Base-by-base conservation (phyloP, 2,329 filamentous ascomycete genomes). In the Hypocreales sp. region DNA sequence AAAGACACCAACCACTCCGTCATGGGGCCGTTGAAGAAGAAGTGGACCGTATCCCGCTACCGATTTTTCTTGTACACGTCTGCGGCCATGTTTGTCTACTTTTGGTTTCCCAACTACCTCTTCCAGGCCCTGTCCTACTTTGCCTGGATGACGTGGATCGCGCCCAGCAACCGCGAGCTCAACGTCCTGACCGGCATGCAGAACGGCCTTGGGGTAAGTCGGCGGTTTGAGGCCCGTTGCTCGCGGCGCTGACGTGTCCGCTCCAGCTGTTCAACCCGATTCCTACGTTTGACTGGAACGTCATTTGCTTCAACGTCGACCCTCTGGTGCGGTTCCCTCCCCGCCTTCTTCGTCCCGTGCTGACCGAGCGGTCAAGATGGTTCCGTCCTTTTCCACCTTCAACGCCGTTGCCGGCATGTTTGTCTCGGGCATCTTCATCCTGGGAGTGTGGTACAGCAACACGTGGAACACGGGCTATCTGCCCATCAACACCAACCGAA, bases 61-160 rank as follows among this genome's bases (percentile, higher is more conserved):
- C 52, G 45, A 11, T 63, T 67, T 39, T 68, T 69, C 40, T 36
- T 51, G 17, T 33, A 53, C 14, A 41, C 53, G 1, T 61, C 61
- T 21, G 37, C 35, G 1, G 50, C 44, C 32, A 66, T 67, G 56
- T 67, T 67, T 29, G 36, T 61, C 5, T 70, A 59, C 39, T 68
- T 64, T 34, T 67, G 60, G 59, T 53, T 71, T 25, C 66, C 64
- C 1, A 55, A 60, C 32, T 65, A 58, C 34, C 40, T 71, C 24
- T 67, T 67, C 37, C 46, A 46, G 10, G 59, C 53, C 4, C 39
- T 68, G 8, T 53, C 50, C 22, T 44, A 48, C 31, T 68, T 70
- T 40, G 59, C 51, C 36, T 70, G 63, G 60, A 56, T 66, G 37
- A 56, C 55, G 0, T 70, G 64, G 64, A 67, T 69, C 27, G 46